A percentile compares a stretch with the other conserved stretches of the same genome.
Conservation (phyloP, 2,329 filamentous ascomycete genomes). For the Fusarium heterosporum region DNA sequence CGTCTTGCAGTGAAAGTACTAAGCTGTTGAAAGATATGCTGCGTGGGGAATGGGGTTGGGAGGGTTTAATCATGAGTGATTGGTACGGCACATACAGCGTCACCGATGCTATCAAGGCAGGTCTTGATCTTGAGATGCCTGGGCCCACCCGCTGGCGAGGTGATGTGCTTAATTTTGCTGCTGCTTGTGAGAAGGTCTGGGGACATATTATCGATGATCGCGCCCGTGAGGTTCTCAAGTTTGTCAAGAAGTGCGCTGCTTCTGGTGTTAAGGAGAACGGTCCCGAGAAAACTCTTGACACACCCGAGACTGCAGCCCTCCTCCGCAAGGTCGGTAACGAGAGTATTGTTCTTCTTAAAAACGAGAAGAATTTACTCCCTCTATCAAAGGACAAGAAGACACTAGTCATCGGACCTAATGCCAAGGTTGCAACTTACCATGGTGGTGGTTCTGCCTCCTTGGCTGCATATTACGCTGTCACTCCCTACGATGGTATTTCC, state of each 20-base stretch:
- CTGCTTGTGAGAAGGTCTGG: constrained; percentile 67
- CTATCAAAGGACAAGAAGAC: constrained; percentile 71
- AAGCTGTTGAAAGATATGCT: constrained; percentile 64
- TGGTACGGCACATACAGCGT: constrained; percentile 70
- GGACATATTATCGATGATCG: constrained; percentile 67
- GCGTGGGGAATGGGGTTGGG: constrained; percentile 68
- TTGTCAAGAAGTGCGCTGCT: constrained; percentile 68
- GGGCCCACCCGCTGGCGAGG: constrained; percentile 64
- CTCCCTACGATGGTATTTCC: constrained; percentile 77
- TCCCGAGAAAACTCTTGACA: constrained; percentile 66
- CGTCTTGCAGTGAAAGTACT: constrained; percentile 65
- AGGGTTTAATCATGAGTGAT: constrained; percentile 69
- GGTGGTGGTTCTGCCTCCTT: constrained; percentile 75
- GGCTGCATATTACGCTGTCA: constrained; percentile 74
- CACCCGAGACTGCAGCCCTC: constrained; percentile 70
- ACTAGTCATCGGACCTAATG: constrained; percentile 68
- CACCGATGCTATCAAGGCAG: constrained; percentile 61
- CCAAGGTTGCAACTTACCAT: constrained; percentile 67
- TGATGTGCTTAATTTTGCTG: constrained; percentile 63
- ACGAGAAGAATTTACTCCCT: constrained; percentile 73
- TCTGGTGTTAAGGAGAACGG: constrained; percentile 67
- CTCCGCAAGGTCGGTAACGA: constrained; percentile 75
- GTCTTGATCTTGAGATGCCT: constrained; percentile 71
- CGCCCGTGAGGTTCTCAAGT: constrained; percentile 67
- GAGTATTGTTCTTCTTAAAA: constrained; percentile 79